phyloP scores from a whole-genome alignment of 257 asterid genomes.

The Solanum piurae region DNA sequence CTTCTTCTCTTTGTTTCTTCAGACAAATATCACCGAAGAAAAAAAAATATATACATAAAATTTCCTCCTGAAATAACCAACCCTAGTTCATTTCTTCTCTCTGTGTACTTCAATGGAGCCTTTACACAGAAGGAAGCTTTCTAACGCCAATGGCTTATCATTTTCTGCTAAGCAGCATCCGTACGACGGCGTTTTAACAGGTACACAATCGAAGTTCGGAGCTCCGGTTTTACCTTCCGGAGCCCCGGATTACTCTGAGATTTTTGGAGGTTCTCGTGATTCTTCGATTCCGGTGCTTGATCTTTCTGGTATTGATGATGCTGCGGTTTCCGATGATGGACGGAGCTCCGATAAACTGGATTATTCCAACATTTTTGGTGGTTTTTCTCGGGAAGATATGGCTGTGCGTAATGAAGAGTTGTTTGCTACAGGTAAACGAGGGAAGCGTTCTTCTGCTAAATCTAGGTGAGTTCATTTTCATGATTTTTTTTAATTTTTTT shows the following conservation, averaged over 20 bases:
- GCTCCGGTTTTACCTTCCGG: slow-evolving; percentile 10
- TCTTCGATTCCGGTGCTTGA: slow-evolving; percentile 81
- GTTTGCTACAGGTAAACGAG: slow-evolving; percentile 23
- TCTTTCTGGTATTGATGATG: slow-evolving; percentile 37
- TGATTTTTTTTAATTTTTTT: background rate
- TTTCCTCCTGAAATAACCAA: background rate
- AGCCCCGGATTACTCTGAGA: slow-evolving; percentile 54
- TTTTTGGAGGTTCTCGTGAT: slow-evolving; percentile 39
- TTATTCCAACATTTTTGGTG: slow-evolving; percentile 67
- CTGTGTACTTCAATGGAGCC: slow-evolving; percentile 55
- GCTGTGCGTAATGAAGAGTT: slow-evolving; percentile 47
- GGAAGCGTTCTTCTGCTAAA: slow-evolving; percentile 7
- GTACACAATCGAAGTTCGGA: slow-evolving; percentile 17
- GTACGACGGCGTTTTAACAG: slow-evolving; percentile 63
- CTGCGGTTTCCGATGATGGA: slow-evolving; percentile 19
- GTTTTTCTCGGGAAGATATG: slow-evolving; percentile 38
- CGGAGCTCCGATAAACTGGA: slow-evolving; percentile 40
- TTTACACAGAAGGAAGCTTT: slow-evolving; percentile 48
- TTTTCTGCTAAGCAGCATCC: slow-evolving; percentile 45
- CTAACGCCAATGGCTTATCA: slow-evolving; percentile 25
- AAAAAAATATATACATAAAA: background rate
- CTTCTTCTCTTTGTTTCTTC: background rate
- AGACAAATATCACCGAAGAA: slow-evolving; percentile 4
- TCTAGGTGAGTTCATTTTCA: slow-evolving; percentile 22
- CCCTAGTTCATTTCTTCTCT: background rate